Conservation (phyloP, 108 stramenopile species). For the Hondaea fermentalgiana region DNA sequence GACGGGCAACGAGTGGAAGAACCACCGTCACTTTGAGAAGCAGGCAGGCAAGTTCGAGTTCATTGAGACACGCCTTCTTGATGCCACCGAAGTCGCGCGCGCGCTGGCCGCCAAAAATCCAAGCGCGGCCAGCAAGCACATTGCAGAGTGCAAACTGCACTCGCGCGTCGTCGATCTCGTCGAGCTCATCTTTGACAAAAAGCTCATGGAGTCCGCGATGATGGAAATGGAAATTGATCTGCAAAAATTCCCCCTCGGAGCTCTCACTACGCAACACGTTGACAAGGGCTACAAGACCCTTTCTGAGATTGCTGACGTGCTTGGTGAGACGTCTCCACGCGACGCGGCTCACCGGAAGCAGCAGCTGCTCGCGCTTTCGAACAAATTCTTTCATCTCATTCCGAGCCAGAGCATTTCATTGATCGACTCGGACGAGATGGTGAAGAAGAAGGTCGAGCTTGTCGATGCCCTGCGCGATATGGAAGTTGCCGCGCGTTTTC, state of each 20-base stretch:
- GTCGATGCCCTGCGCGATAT: constrained; percentile 10
- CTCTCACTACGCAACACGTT: background rate
- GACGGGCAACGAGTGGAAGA: background rate
- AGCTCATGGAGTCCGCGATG: constrained; percentile 14
- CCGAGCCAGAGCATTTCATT: background rate
- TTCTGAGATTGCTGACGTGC: background rate
- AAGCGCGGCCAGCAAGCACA: background rate
- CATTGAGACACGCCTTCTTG: background rate
- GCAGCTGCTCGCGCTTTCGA: background rate
- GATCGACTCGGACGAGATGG: background rate
- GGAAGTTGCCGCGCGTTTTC: background rate
- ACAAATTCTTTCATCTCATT: background rate
- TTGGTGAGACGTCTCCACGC: background rate
- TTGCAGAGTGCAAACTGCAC: background rate
- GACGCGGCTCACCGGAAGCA: background rate
- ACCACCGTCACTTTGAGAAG: background rate
- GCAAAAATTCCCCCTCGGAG: background rate
- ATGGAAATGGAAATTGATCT: constrained; percentile 3
- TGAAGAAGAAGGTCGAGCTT: background rate
- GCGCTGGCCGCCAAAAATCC: background rate
- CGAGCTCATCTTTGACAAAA: background rate
- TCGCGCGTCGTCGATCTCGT: background rate
- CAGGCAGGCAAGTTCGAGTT: background rate
- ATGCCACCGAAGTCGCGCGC: background rate
- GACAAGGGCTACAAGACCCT: constrained; percentile 14